A percentile compares a stretch with the other conserved stretches of the same genome.
phyloP scores from a whole-genome alignment of 2,329 filamentous ascomycete species.

The Verticillium albo-atrum region DNA sequence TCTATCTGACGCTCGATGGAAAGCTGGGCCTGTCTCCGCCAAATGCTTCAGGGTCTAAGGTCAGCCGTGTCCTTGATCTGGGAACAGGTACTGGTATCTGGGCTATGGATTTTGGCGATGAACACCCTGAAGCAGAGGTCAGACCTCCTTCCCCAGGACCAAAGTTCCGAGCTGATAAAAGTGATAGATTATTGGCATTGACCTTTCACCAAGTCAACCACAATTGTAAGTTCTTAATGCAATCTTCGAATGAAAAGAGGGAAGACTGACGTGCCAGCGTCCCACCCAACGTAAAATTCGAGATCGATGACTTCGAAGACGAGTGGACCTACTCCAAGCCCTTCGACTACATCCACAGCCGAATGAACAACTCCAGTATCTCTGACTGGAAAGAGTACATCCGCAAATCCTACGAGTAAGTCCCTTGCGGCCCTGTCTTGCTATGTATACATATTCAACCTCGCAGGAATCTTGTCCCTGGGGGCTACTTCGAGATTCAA shows the following conservation, averaged over 20 bases:
- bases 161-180: too few relatives aligned
- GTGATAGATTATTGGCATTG: constrained; percentile 27
- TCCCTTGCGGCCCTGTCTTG: constrained; percentile 30
- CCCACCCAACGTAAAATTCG: constrained; percentile 32
- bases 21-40: constrained; percentile 8
- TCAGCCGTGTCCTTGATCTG: constrained; percentile 17
- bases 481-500: constrained; percentile 28
- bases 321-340: constrained; percentile 24
- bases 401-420: constrained; percentile 33
- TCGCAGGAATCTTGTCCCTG: constrained; percentile 18
- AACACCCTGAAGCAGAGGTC: constrained; percentile 24
- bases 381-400: constrained; percentile 50
- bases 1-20: constrained; percentile 36
- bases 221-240: constrained; percentile 19
- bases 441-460: constrained; percentile 15
- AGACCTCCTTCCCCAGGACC: not conserved
- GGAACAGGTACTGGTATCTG: constrained; percentile 24
- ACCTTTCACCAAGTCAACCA: constrained; percentile 35
- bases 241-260: not conserved
- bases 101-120: constrained; percentile 38
- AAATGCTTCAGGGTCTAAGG: constrained; percentile 10
- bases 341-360: constrained; percentile 57
- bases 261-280: constrained; percentile 20
- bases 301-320: constrained; percentile 31
- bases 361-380: constrained; percentile 50